Base-by-base conservation (phyloP, 768 basidiomycete species). In the Lactarius tabidus region DNA sequence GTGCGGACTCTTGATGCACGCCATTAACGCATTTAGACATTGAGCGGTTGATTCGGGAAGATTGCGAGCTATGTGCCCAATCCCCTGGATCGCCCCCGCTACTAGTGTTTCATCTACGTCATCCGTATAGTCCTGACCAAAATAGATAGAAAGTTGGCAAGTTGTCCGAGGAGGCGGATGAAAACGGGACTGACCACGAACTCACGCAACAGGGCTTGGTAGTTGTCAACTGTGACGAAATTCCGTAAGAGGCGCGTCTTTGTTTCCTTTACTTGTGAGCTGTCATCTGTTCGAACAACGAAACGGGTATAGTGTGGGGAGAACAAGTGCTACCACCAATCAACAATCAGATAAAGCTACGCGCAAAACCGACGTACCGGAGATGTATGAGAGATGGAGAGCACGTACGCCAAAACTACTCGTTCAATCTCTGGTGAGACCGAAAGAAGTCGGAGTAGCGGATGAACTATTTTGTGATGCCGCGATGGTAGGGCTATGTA, bases 221-320 rank as follows among this genome's bases (percentile, higher is more conserved):
- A 85, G 69, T 88, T 95, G 43, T 90, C 87, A 33, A 75, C 68
- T 29, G 80, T 84, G 57, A 89, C 79, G 9, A 98, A 71, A 26
- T 79, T 80, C n/a, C 88, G 77, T 59, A 99, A 76, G 6, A 95
- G 78, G 29, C 80, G 80, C 52, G 98, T 83, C 75, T 98, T 97
- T 64, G 84, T 81, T 70, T 79, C 79, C 73, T 95, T 93, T 26
- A 87, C 84, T 66, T 80, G 81, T 1, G 77, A 76, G 8, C 84
- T 74, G 71, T 98, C 94, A 62, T 86, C 81, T 2, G 84, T 78
- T 3, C 87, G 83, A 23, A 95, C 76, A 56, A 90, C 79, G 74
- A 97, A 91, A 4, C 84, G 82, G 14, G 83, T 69, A 70, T 89
- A 85, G 67, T 86, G 81, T 23, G 81, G 77, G 3, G 82, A 75